These are phyloP conservation scores for Arachis monticola DNA, from an alignment of 331 rosid species.

Conservation along the genomic window DNA sequence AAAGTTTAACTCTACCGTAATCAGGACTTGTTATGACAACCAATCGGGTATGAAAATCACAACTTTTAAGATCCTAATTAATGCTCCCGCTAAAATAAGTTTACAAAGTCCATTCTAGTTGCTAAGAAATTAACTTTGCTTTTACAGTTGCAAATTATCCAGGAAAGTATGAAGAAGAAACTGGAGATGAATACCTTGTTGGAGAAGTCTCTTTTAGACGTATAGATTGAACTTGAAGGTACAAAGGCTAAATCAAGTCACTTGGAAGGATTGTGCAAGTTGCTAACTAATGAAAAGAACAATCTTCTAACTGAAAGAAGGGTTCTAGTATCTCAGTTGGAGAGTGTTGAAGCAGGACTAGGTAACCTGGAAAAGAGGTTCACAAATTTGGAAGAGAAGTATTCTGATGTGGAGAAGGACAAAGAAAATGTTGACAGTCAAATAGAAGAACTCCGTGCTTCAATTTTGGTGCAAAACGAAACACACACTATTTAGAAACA, in stretches of 20 bases:
- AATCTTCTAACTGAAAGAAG: constrained; percentile 80
- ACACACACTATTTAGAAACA: constrained; percentile 62
- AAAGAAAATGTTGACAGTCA: constrained; percentile 57
- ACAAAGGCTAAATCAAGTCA: constrained; percentile 69
- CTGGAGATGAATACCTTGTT: constrained; percentile 72
- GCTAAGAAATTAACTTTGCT: constrained; percentile 73
- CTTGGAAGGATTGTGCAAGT: constrained; percentile 73
- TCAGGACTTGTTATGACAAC: no score
- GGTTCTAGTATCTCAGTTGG: constrained; percentile 63
- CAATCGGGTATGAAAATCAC: no score
- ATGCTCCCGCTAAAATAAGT: no score
- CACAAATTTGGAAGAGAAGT: constrained; percentile 68
- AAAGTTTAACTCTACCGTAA: no score
- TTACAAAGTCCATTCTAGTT: constrained; percentile 52
- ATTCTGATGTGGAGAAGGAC: constrained; percentile 66
- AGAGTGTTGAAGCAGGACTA: constrained; percentile 69
- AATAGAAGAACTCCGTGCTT: constrained; percentile 70
- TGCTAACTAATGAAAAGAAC: constrained; percentile 70
- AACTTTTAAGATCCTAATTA: no score
- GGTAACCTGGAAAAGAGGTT: constrained; percentile 70
- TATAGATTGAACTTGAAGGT: constrained; percentile 75
- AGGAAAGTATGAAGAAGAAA: constrained; percentile 80
- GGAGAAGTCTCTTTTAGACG: constrained; percentile 77
- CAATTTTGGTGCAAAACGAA: constrained; percentile 62
- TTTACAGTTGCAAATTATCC: constrained; percentile 73